Percentiles rank a stretch among this genome's conserved stretches.
phyloP scores from a whole-genome alignment of 1,284 basidiomycete genomes.

The Singerocomus inundabilis region DNA sequence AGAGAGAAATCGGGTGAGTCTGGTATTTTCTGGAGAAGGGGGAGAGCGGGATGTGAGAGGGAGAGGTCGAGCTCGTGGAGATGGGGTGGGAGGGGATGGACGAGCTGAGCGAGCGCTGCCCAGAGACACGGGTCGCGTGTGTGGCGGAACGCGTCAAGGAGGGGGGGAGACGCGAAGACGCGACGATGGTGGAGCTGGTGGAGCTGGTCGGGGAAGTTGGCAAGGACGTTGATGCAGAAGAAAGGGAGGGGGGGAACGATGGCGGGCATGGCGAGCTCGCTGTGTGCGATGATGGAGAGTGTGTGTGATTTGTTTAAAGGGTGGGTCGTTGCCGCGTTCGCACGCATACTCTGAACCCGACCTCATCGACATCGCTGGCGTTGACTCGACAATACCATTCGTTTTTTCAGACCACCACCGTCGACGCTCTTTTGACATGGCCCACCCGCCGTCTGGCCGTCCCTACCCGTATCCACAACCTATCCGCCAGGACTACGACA shows the following conservation, averaged over 20 bases:
- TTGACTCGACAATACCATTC: conserved; percentile 12
- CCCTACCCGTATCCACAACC: conserved; percentile 29
- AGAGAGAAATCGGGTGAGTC: conserved; percentile 55
- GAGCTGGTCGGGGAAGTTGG: conserved; percentile 39
- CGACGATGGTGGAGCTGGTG: conserved; percentile 31
- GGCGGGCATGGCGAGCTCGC: conserved; percentile 5
- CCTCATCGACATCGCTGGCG: conserved; percentile 23
- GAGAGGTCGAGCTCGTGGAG: conserved; percentile 47
- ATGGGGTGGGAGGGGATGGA: conserved; percentile 45
- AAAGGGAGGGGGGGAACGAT: conserved; percentile 40
- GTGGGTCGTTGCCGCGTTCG: conserved; percentile 7
- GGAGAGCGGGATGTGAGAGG: conserved; percentile 52
- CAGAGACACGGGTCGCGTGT: conserved; percentile 57
- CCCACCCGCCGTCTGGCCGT: conserved; percentile 12
- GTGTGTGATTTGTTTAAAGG: neutral
- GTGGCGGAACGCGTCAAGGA: conserved; percentile 13
- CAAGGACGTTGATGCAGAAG: conserved; percentile 40
- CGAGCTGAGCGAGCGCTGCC: conserved; percentile 59
- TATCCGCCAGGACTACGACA: conserved; percentile 37
- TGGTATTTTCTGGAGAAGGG: conserved; percentile 56
- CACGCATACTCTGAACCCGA: conserved; percentile 19
- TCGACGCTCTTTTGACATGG: conserved; percentile 33
- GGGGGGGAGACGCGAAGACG: conserved; percentile 36
- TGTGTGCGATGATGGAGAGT: neutral
- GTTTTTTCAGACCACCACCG: conserved; percentile 14